A percentile compares a stretch with the other conserved stretches of the same genome.
phyloP scores from a whole-genome alignment of 139 green algal species.

The Nannochloris sp. region DNA sequence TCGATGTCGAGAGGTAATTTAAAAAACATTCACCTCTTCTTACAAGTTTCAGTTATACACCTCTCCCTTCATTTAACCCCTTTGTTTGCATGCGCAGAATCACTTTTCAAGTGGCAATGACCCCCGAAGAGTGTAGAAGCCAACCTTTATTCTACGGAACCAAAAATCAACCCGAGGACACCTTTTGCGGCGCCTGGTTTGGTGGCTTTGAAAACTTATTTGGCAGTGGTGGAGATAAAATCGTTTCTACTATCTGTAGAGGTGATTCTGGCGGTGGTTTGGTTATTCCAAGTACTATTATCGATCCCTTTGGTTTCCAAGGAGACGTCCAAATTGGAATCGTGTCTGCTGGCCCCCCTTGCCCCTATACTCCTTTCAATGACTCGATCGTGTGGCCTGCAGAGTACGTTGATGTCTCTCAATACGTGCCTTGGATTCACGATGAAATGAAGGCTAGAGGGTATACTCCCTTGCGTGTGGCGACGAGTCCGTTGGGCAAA shows the following conservation, averaged over 20 bases:
- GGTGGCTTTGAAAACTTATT: neutral
- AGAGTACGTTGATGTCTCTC: neutral
- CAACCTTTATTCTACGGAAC: neutral
- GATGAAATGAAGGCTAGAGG: neutral
- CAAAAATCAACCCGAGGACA: neutral
- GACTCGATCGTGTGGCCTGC: neutral
- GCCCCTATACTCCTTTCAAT: neutral
- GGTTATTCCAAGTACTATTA: neutral
- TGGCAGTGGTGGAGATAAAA: neutral
- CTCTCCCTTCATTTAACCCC: no score
- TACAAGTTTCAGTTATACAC: no score
- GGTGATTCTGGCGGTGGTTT: neutral
- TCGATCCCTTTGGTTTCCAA: neutral
- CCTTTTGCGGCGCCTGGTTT: neutral
- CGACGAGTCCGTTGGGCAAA: neutral
- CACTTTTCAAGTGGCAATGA: neutral
- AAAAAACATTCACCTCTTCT: no score
- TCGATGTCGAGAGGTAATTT: neutral
- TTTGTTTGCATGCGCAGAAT: neutral
- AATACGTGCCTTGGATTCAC: neutral
- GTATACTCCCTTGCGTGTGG: neutral
- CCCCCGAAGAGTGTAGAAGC: neutral
- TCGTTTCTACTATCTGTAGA: neutral
- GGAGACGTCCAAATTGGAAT: neutral
- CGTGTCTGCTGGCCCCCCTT: neutral